Conservation (phyloP, 192 early-diverging fungal genomes). For the Entomortierella beljakovae region DNA sequence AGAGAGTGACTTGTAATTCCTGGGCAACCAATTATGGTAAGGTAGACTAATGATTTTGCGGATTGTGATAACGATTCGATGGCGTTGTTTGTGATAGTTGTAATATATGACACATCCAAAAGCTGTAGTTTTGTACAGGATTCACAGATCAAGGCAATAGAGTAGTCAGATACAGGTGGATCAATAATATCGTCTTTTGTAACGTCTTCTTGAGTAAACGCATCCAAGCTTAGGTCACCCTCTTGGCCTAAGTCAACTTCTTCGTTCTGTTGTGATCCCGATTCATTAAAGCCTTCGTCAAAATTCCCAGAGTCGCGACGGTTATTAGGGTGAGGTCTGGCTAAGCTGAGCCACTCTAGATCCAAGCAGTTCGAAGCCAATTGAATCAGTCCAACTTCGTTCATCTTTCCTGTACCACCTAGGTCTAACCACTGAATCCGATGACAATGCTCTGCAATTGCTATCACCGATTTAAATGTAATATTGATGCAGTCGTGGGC, state of each 20-base stretch:
- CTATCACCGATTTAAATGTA: slow-evolving; percentile 21
- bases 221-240: no score
- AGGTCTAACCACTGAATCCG: slow-evolving; percentile 57
- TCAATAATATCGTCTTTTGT: no score
- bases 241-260: neutral
- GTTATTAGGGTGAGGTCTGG: slow-evolving; percentile 19
- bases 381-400: slow-evolving; percentile 19
- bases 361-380: slow-evolving; percentile 38
- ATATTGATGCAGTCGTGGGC: slow-evolving; percentile 51
- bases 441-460: slow-evolving; percentile 40
- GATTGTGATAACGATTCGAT: slow-evolving; percentile 51
- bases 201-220: neutral
- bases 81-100: slow-evolving; percentile 34
- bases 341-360: slow-evolving; percentile 57
- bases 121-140: slow-evolving; percentile 52
- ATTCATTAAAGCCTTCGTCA: neutral
- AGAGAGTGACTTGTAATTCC: slow-evolving; percentile 51
- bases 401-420: slow-evolving; percentile 36
- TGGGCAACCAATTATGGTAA: slow-evolving; percentile 59
- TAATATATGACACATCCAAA: slow-evolving; percentile 55
- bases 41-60: slow-evolving; percentile 45
- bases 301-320: neutral
- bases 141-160: slow-evolving; percentile 33
- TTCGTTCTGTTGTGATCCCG: no score
- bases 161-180: slow-evolving; percentile 25